Percentiles rank a stretch among this genome's conserved stretches.
Evolutionary conservation across 108 stramenopile species (phyloP).

Genomic region (Cylindrotheca closterium): DNA sequence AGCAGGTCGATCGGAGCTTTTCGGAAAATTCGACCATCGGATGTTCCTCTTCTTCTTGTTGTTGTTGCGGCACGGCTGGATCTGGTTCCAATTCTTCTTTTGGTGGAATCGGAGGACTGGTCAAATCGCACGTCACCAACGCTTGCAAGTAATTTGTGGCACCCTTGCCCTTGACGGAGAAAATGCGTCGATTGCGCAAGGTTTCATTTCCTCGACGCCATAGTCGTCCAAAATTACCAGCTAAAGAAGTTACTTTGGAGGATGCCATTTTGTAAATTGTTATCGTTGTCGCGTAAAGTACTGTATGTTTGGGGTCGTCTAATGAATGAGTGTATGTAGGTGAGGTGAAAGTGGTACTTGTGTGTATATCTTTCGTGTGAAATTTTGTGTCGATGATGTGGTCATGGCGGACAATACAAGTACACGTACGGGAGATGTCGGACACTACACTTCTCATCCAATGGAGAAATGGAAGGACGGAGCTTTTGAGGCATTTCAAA

Average conservation of each 20-base stretch:
- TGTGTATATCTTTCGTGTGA: no score
- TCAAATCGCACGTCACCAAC: constrained; percentile 73
- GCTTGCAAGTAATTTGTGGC: constrained; percentile 79
- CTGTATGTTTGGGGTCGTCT: no score
- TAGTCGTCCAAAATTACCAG: constrained; percentile 62
- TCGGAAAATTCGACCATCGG: constrained; percentile 51
- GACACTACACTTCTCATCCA: no score
- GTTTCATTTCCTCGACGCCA: constrained; percentile 85
- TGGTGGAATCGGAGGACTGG: constrained; percentile 49
- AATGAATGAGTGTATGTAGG: no score
- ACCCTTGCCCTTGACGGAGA: constrained; percentile 67
- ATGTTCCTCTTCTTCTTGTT: constrained; percentile 1
- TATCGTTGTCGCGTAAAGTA: no score
- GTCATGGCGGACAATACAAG: no score
- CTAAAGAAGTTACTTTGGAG: constrained; percentile 20
- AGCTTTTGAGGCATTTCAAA: no score
- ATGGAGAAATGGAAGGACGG: no score
- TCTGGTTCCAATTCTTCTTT: constrained; percentile 30
- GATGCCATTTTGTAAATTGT: neutral
- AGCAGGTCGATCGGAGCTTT: constrained; percentile 64
- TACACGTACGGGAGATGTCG: no score
- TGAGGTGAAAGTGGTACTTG: no score
- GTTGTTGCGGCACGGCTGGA: neutral
- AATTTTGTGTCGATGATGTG: no score
- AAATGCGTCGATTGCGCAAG: constrained; percentile 59